Conservation (phyloP, 116 monocot genomes). For the Dioscorea cayenensis region DNA sequence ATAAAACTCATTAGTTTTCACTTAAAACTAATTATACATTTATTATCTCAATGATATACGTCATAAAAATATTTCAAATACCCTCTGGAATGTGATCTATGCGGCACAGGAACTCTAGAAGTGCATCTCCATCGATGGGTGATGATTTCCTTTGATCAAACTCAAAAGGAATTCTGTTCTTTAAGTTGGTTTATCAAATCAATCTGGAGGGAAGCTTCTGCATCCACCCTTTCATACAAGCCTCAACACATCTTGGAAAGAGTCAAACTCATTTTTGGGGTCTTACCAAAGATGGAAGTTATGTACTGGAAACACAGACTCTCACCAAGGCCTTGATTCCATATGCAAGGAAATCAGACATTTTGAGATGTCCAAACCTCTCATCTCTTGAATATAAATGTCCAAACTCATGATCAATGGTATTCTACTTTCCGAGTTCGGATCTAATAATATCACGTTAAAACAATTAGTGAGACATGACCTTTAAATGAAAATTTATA, state of each 20-base stretch:
- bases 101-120: conserved; percentile 48
- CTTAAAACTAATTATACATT: too few relatives aligned
- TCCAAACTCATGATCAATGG: conserved; percentile 22
- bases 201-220: conserved; percentile 11
- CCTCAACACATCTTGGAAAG: conserved; percentile 47
- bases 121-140: conserved; percentile 28
- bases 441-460: conserved; percentile 23
- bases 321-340: conserved; percentile 35
- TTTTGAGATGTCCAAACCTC: conserved; percentile 63
- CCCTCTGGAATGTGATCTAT: conserved; percentile 63
- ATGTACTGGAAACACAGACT: conserved; percentile 30
- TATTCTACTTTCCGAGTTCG: conserved; percentile 43
- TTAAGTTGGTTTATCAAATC: conserved; percentile 12
- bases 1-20: too few relatives aligned
- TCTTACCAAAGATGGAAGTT: conserved; percentile 18
- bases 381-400: conserved; percentile 67
- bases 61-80: conserved; percentile 1
- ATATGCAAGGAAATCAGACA: conserved; percentile 59
- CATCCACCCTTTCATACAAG: conserved; percentile 43
- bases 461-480: too few relatives aligned
- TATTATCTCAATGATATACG: too few relatives aligned
- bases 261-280: conserved; percentile 48
- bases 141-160: conserved; percentile 47
- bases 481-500: too few relatives aligned
- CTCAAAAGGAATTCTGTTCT: conserved; percentile 40